Evolutionary conservation across 768 basidiomycete species (phyloP).

Genomic region (Rhizopogon rudus): DNA sequence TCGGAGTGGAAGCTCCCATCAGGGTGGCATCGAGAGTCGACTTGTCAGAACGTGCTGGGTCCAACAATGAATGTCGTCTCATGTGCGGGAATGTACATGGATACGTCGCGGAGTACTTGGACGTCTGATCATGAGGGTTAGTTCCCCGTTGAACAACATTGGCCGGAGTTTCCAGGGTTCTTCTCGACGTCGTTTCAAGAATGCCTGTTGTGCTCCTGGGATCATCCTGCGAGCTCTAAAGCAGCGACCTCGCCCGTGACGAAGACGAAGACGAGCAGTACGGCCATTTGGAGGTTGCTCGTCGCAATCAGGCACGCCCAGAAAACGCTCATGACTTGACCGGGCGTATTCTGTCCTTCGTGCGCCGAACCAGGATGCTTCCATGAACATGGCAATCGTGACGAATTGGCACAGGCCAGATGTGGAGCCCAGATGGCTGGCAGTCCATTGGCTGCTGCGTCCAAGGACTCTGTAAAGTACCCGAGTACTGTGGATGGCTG

Average conservation of each 20-base stretch:
- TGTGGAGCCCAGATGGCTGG: constrained; percentile 75
- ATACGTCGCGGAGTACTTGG: constrained; percentile 52
- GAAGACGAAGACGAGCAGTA: constrained; percentile 67
- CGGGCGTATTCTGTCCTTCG: constrained; percentile 63
- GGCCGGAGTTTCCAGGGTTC: constrained; percentile 65
- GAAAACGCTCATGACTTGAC: constrained; percentile 93
- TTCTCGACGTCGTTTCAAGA: constrained; percentile 6
- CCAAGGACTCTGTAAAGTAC: constrained; percentile 42
- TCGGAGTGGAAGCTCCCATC: constrained; percentile 68
- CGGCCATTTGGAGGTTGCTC: constrained; percentile 79
- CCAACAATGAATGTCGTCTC: constrained; percentile 83
- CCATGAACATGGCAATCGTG: constrained; percentile 90
- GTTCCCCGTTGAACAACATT: constrained; percentile 60
- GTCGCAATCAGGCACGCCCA: constrained; percentile 95
- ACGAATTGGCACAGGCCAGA: constrained; percentile 71
- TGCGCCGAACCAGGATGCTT: constrained; percentile 94
- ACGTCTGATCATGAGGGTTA: constrained; percentile 50
- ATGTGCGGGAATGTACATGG: constrained; percentile 62
- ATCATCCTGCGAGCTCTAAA: constrained; percentile 21
- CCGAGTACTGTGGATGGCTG: constrained; percentile 49
- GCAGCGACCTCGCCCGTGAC: constrained; percentile 52
- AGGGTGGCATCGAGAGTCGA: constrained; percentile 62
- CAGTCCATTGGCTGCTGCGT: constrained; percentile 44
- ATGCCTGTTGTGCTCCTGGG: constrained; percentile 3
- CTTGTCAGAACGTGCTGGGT: constrained; percentile 74